phyloP scores from a whole-genome alignment of 2,329 filamentous ascomycete genomes.

The Calonectria pauciramosa region DNA sequence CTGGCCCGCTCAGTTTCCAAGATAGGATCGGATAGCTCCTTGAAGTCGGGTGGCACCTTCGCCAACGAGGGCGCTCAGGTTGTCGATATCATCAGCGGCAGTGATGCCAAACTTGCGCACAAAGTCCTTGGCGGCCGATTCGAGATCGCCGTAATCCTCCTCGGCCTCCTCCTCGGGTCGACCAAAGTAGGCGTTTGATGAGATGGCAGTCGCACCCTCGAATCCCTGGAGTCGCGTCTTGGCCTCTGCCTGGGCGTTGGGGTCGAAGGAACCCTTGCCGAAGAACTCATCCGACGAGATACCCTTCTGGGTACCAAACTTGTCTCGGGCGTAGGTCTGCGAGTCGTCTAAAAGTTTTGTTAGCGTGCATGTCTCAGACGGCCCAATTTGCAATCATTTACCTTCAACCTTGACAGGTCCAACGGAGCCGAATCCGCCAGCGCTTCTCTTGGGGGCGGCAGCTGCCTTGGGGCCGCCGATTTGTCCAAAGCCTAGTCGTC shows the following conservation, averaged over 20 bases:
- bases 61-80: slow-evolving; percentile 84
- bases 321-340: slow-evolving; percentile 85
- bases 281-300: slow-evolving; percentile 99
- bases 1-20: slow-evolving; percentile 65
- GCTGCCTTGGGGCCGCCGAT: slow-evolving; percentile 75
- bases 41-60: slow-evolving; percentile 89
- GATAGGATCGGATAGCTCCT: slow-evolving; percentile 76
- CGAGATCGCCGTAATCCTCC: slow-evolving; percentile 91
- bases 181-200: slow-evolving; percentile 97
- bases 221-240: slow-evolving; percentile 91
- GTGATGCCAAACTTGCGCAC: slow-evolving; percentile 95
- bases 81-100: slow-evolving; percentile 95
- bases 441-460: slow-evolving; percentile 75
- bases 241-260: slow-evolving; percentile 84
- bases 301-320: slow-evolving; percentile 93
- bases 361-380: slow-evolving; percentile 6
- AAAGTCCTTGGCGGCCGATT: slow-evolving; percentile 95
- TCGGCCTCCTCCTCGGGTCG: slow-evolving; percentile 85
- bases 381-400: slow-evolving; percentile 53
- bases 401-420: slow-evolving; percentile 81
- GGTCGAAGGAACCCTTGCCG: slow-evolving; percentile 88
- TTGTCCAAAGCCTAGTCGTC: slow-evolving; percentile 89
- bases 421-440: slow-evolving; percentile 89
- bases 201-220: slow-evolving; percentile 92
- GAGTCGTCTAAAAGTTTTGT: slow-evolving; percentile 71